Evolutionary conservation across 768 basidiomycete genomes (phyloP).

Genomic region (Tricholoma sp.): DNA sequence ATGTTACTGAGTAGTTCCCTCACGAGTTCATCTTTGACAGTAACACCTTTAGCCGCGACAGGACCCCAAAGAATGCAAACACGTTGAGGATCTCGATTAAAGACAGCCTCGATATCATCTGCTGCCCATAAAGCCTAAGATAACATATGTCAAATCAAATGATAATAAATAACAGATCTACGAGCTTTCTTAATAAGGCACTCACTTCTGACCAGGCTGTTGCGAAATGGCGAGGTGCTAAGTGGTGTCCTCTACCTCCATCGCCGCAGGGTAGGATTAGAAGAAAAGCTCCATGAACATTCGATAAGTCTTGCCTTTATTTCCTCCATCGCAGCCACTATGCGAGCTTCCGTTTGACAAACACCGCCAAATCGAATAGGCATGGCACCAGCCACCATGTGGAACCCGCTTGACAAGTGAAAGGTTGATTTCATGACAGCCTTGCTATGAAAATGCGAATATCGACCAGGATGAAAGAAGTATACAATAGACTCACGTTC

Average conservation of each 20-base stretch:
- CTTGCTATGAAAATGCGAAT: no score
- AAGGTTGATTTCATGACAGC: no score
- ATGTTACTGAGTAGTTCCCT: slow-evolving; percentile 89
- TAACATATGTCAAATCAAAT: background rate
- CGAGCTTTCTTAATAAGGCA: slow-evolving; percentile 97
- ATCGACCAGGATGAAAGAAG: no score
- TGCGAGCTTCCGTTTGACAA: no score
- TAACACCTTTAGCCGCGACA: slow-evolving; percentile 81
- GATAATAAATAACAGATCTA: background rate
- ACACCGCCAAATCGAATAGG: slow-evolving; percentile 93
- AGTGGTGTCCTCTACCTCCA: slow-evolving; percentile 83
- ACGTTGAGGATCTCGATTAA: no score
- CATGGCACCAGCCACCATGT: no score
- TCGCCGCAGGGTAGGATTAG: slow-evolving; percentile 75
- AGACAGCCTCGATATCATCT: slow-evolving; percentile 98
- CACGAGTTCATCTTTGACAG: slow-evolving; percentile 89
- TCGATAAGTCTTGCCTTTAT: no score
- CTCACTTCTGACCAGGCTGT: slow-evolving; percentile 96
- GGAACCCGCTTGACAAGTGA: no score
- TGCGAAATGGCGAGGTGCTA: slow-evolving; percentile 96
- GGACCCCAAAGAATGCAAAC: no score
- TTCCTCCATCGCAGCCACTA: slow-evolving; percentile 55
- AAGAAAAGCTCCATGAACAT: slow-evolving; percentile 85
- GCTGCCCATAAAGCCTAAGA: slow-evolving; percentile 90
- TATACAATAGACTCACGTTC: no score